Percentiles rank a stretch among this genome's conserved stretches.
These are phyloP conservation scores for Trametes elegans DNA, from an alignment of 768 basidiomycete species.

Conservation along the genomic window DNA sequence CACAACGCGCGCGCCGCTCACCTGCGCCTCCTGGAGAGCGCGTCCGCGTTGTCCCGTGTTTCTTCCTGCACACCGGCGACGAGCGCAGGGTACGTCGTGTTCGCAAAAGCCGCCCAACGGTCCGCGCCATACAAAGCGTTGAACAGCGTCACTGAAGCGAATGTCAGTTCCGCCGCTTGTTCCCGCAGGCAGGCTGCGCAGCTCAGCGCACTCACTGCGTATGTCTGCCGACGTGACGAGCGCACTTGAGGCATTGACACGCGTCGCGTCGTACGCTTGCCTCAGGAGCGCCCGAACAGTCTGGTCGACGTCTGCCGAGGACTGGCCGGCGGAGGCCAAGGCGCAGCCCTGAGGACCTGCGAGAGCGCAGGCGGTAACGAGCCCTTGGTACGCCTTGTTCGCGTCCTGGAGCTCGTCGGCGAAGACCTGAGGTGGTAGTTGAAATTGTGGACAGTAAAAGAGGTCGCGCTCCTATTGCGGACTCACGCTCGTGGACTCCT, in stretches of 20 bases:
- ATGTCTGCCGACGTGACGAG: conserved; percentile 1
- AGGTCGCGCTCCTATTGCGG: not conserved
- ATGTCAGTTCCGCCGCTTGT: not conserved
- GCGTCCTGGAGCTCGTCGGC: not conserved
- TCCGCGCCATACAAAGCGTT: not conserved
- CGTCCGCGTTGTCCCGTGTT: not conserved
- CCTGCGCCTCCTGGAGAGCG: no score
- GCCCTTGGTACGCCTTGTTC: conserved; percentile 3
- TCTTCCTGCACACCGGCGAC: not conserved
- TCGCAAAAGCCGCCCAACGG: not conserved
- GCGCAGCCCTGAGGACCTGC: conserved; percentile 7
- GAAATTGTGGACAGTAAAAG: not conserved
- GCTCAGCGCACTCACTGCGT: not conserved
- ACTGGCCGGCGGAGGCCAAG: not conserved
- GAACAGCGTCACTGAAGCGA: not conserved
- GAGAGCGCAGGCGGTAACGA: conserved; percentile 13
- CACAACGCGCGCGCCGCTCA: not conserved
- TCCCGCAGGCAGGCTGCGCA: not conserved
- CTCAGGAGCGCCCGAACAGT: not conserved
- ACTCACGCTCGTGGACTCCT: not conserved
- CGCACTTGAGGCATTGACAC: not conserved
- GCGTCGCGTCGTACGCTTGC: not conserved
- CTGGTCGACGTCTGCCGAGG: not conserved
- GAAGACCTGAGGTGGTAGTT: not conserved
- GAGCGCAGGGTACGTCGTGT: conserved; percentile 1